Evolutionary conservation across 129 eudicot species (phyloP).

Genomic region (Helianthus tuberosus): DNA sequence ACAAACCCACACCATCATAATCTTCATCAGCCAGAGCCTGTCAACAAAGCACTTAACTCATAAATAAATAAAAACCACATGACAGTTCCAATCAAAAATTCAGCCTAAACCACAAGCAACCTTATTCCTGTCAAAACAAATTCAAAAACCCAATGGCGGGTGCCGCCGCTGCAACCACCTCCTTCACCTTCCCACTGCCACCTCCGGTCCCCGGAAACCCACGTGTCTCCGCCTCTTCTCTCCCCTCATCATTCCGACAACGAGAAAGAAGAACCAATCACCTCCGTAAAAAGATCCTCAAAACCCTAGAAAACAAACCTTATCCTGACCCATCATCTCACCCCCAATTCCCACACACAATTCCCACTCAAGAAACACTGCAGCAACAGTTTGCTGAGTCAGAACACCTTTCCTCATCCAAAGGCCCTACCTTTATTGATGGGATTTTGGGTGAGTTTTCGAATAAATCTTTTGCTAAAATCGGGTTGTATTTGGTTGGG

Average conservation of each 20-base stretch:
- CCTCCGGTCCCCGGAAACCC: constrained; percentile 29
- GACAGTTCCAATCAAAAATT: too few relatives aligned
- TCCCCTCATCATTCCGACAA: constrained; percentile 40
- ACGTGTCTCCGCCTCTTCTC: constrained; percentile 17
- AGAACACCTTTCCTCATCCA: constrained; percentile 26
- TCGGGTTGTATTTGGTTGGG: constrained; percentile 63
- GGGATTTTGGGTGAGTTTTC: constrained; percentile 35
- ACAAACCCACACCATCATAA: too few relatives aligned
- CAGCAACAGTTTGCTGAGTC: constrained; percentile 23
- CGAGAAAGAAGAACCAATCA: constrained; percentile 58
- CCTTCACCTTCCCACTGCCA: constrained; percentile 13
- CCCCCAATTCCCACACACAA: constrained; percentile 24
- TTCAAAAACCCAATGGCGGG: constrained; percentile 60
- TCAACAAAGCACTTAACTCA: too few relatives aligned
- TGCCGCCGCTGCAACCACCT: constrained; percentile 30
- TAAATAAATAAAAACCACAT: too few relatives aligned
- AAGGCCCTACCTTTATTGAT: constrained; percentile 20
- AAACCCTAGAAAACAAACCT: constrained; percentile 62
- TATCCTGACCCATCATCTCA: constrained; percentile 33
- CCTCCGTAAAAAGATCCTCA: constrained; percentile 78
- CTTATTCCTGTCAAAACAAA: constrained; percentile 20
- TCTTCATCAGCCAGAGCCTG: too few relatives aligned
- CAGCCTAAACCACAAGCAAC: constrained; percentile 19
- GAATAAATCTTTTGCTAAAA: constrained; percentile 36
- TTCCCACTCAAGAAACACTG: constrained; percentile 21